Conservation (phyloP, 2,329 filamentous ascomycete genomes). For the Cercospora sp. region DNA sequence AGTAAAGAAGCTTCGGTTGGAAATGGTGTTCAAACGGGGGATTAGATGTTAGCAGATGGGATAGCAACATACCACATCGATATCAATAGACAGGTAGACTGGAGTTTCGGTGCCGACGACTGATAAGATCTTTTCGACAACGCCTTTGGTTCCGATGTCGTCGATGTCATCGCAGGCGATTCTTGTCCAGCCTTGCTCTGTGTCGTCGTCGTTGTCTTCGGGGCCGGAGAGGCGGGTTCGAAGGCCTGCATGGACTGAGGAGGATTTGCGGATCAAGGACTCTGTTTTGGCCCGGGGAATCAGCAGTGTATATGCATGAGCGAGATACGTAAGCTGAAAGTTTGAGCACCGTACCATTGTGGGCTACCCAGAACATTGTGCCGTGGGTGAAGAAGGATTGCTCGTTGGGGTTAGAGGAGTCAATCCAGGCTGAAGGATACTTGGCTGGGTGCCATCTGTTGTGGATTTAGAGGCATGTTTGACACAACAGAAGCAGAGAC, state of each 20-base stretch:
- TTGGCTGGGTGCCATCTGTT: constrained; percentile 70
- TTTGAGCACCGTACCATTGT: constrained; percentile 45
- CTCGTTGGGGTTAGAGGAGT: constrained; percentile 51
- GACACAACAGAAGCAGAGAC: not conserved
- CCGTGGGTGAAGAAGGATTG: constrained; percentile 83
- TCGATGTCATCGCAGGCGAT: constrained; percentile 87
- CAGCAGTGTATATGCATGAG: not conserved
- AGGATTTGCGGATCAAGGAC: constrained; percentile 71
- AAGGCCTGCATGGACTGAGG: constrained; percentile 78
- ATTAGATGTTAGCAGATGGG: not conserved
- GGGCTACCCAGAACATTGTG: constrained; percentile 87
- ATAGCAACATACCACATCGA: constrained; percentile 58
- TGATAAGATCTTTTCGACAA: constrained; percentile 69
- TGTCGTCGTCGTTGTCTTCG: constrained; percentile 71
- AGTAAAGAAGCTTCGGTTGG: no score
- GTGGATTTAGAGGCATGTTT: not conserved
- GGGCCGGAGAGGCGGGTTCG: constrained; percentile 70
- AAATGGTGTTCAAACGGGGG: no score
- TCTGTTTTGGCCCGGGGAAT: constrained; percentile 46
- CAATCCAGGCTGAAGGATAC: constrained; percentile 74
- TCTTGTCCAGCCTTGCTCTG: constrained; percentile 72
- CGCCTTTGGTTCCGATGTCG: constrained; percentile 69
- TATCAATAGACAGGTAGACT: constrained; percentile 79
- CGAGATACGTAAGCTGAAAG: not conserved
- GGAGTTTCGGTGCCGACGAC: constrained; percentile 72